Evolutionary conservation across 805 yeast genomes (phyloP).

Genomic region (Nakazawaea peltata): DNA sequence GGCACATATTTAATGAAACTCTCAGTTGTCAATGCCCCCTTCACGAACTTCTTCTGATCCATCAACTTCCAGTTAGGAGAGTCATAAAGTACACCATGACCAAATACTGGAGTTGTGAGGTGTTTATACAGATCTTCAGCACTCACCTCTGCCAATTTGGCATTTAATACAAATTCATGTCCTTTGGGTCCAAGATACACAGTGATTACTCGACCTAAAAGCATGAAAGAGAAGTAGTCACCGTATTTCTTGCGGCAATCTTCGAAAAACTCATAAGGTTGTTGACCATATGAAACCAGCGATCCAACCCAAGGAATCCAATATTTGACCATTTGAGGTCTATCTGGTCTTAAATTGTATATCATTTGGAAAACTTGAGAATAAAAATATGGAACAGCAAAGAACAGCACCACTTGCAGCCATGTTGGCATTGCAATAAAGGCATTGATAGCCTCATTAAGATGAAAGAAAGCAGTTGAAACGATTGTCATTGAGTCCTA

Average conservation of each 20-base stretch:
- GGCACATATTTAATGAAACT: constrained; percentile 86
- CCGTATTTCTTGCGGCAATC: constrained; percentile 77
- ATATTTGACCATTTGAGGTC: constrained; percentile 86
- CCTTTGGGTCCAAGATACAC: constrained; percentile 97
- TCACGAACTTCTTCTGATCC: constrained; percentile 98
- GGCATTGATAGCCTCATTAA: background rate
- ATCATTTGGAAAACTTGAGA: constrained; percentile 58
- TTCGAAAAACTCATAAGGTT: constrained; percentile 86
- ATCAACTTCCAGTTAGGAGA: constrained; percentile 88
- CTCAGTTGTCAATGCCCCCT: constrained; percentile 78
- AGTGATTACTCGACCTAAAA: constrained; percentile 88
- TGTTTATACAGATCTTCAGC: constrained; percentile 97
- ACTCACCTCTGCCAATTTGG: constrained; percentile 80
- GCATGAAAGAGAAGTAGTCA: constrained; percentile 83
- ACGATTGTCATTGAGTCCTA: too few relatives aligned
- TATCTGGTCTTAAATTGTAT: constrained; percentile 64
- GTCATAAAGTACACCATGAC: constrained; percentile 95
- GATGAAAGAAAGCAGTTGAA: too few relatives aligned
- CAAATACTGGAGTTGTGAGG: constrained; percentile 98
- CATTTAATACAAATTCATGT: constrained; percentile 91
- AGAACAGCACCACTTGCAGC: constrained; percentile 23
- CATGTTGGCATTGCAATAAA: constrained; percentile 14
- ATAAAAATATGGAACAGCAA: constrained; percentile 52
- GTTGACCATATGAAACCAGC: constrained; percentile 82
- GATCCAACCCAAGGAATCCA: constrained; percentile 96